A percentile compares a stretch with the other conserved stretches of the same genome.
Conservation (phyloP, 345 rosid genomes). For the Citrus hindsii region DNA sequence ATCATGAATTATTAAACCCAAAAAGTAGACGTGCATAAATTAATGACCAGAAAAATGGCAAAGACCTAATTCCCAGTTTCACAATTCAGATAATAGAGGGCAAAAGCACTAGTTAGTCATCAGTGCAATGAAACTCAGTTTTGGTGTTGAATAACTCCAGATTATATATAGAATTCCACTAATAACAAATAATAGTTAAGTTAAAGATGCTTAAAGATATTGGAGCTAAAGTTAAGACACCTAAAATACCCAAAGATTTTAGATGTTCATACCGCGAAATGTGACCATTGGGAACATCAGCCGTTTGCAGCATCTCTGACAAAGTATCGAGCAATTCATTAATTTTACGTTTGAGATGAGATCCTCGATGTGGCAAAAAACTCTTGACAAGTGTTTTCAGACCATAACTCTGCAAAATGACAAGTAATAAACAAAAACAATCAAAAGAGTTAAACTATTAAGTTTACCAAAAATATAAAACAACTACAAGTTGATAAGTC, state of each 20-base stretch:
- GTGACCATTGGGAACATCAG: conserved; percentile 33
- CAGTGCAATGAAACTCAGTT: not conserved
- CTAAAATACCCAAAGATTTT: conserved; percentile 6
- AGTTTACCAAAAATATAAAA: not conserved
- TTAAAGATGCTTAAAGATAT: not conserved
- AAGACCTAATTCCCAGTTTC: not conserved
- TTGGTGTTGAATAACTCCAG: not conserved
- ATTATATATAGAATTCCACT: not conserved
- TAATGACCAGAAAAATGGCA: not conserved
- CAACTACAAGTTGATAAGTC: not conserved
- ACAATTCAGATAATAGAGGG: not conserved
- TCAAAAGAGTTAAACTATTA: not conserved
- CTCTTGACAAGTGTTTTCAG: conserved; percentile 79
- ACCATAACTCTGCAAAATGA: conserved; percentile 66
- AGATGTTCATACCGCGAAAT: conserved; percentile 44
- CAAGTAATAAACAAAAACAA: not conserved
- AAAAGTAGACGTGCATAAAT: not conserved
- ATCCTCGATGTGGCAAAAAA: conserved; percentile 67
- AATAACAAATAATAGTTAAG: not conserved
- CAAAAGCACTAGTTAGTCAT: not conserved
- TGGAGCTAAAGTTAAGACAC: not conserved
- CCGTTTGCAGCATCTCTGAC: conserved; percentile 52
- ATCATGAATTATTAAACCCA: not conserved
- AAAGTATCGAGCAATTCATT: conserved; percentile 47
- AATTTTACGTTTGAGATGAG: conserved; percentile 44